Conservation (phyloP, 2,329 filamentous ascomycete genomes). For the Botrytis hyacinthi region DNA sequence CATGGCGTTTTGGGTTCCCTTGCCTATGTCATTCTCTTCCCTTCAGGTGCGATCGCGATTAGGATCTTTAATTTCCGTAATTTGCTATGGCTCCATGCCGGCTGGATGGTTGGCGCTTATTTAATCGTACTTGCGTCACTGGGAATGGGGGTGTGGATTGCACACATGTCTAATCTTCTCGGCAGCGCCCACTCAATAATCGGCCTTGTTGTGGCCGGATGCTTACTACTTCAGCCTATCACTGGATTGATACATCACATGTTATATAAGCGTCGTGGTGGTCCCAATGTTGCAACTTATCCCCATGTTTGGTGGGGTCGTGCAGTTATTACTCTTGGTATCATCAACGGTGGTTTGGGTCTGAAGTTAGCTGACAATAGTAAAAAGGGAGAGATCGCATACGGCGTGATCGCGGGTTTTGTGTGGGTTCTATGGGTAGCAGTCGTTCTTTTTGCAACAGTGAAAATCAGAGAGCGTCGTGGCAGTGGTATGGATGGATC, state of each 20-base stretch:
- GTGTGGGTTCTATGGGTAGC: slow-evolving; percentile 48
- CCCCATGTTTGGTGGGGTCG: slow-evolving; percentile 61
- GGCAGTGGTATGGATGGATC: background rate
- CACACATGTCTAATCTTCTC: slow-evolving; percentile 20
- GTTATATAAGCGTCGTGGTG: slow-evolving; percentile 47
- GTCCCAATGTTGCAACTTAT: slow-evolving; percentile 50
- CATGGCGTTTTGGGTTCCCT: slow-evolving; percentile 60
- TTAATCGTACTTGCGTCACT: slow-evolving; percentile 59
- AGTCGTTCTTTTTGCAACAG: slow-evolving; percentile 31
- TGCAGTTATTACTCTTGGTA: slow-evolving; percentile 54
- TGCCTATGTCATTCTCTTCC: slow-evolving; percentile 57
- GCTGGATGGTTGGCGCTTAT: slow-evolving; percentile 55
- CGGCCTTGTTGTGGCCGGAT: slow-evolving; percentile 53
- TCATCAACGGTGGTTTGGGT: slow-evolving; percentile 64
- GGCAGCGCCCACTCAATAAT: slow-evolving; percentile 50
- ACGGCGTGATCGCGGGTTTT: slow-evolving; percentile 55
- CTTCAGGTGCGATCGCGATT: slow-evolving; percentile 60
- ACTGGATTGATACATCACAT: slow-evolving; percentile 58
- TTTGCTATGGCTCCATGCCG: slow-evolving; percentile 49
- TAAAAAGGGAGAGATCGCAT: slow-evolving; percentile 49
- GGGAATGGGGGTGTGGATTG: slow-evolving; percentile 53
- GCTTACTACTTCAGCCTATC: slow-evolving; percentile 56
- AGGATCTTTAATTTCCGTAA: slow-evolving; percentile 52
- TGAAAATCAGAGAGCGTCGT: background rate
- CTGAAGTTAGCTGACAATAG: slow-evolving; percentile 48